Evolutionary conservation across 768 basidiomycete genomes (phyloP), one percentile per base, ranked within the genome.

Genomic region (Tylopilus sp.): DNA sequence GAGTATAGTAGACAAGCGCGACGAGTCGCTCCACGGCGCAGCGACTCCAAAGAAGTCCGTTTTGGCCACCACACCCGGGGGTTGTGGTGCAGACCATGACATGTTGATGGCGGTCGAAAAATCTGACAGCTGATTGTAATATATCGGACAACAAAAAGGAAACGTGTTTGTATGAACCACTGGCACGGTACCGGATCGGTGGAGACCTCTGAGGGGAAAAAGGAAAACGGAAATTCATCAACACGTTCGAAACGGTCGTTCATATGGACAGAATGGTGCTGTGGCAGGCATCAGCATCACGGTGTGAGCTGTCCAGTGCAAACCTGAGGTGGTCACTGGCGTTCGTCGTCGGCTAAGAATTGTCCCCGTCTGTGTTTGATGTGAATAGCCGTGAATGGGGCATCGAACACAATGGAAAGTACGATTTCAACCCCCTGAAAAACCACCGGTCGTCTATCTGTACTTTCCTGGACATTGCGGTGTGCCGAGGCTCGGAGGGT

Each of bases 101-200:
- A 48, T 53, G 47, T 26, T 47, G 45, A 48, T 55, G 53, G 45
- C 42, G 48, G 56, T 33, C 55, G 28, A n/a, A 45, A 51, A 42
- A 43, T 55, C 52, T 53, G 59, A 62, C 65, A 66, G 53, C 45
- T 53, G 46, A 40, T 48, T 40, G 52, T 38, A 49, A 61, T 48
- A 49, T 30, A 29, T 56, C 56, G 25, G 36, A 37, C 37, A 14
- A 21, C 17, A 14, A 26, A 19, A 17, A 48, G 21, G 41, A 34
- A 36, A 54, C 50, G 48, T 56, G 54, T 48, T 40, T 37, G 40
- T 33, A 40, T 34, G 26, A 38, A 36, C 34, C 19, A n/a, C n/a
- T n/a, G n/a, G n/a, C n/a, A 36, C 33, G 30, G 13, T 7, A 19
- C 45, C 45, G 45, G 37, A 52, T 46, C 29, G 29, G 37, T 40